phyloP scores from a whole-genome alignment of 2,329 filamentous ascomycete genomes.

The Alternaria angustiovoidea region DNA sequence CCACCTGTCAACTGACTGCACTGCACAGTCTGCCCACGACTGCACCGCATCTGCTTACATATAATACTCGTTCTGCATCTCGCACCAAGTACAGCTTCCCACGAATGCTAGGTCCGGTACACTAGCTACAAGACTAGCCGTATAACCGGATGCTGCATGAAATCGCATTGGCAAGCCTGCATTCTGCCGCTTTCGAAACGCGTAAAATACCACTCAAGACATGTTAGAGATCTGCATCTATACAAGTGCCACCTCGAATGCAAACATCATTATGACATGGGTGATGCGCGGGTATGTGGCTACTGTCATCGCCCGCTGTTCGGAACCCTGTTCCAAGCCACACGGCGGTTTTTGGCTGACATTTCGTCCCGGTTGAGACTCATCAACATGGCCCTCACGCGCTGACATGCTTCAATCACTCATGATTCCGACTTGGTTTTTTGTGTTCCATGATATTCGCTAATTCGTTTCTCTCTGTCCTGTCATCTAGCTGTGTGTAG shows the following conservation, averaged over 20 bases:
- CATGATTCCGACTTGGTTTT: background rate
- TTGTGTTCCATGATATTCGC: background rate
- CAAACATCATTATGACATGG: slow-evolving; percentile 14
- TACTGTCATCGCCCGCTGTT: background rate
- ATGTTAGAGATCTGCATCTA: background rate
- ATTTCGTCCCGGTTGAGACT: background rate
- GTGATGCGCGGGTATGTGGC: background rate
- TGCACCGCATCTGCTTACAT: background rate
- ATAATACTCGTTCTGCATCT: slow-evolving; percentile 16
- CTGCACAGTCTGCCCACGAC: background rate
- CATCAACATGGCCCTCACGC: background rate
- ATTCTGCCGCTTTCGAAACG: background rate
- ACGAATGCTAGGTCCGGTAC: slow-evolving; percentile 4
- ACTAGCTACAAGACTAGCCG: slow-evolving; percentile 2
- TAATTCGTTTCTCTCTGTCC: background rate
- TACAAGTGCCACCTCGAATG: background rate
- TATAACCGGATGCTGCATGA: background rate
- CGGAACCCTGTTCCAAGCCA: background rate
- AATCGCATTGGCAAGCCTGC: background rate
- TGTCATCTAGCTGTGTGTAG: slow-evolving; percentile 62
- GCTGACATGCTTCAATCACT: background rate
- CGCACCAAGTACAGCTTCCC: slow-evolving; percentile 9
- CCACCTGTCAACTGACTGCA: background rate
- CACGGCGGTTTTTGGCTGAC: background rate
- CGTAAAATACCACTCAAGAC: background rate